Conservation (phyloP, 495 filamentous ascomycete species). For the Amorphotheca resinae region DNA sequence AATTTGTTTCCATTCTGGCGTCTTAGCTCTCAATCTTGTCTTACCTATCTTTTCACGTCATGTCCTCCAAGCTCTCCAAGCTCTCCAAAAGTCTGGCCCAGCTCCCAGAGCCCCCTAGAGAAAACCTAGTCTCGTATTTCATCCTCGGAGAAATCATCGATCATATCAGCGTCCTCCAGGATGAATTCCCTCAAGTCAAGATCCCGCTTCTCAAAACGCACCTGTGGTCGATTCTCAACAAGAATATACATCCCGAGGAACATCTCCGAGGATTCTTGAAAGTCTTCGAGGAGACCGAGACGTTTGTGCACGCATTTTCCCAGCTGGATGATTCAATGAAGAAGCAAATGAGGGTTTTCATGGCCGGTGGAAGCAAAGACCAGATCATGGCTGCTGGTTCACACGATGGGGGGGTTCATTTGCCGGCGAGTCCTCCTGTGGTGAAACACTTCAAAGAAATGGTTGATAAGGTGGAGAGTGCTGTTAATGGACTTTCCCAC, state of each 20-base stretch:
- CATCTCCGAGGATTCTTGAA: conserved; percentile 10
- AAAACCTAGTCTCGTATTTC: conserved; percentile 10
- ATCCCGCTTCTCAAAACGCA: conserved; percentile 2
- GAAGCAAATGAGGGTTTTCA: conserved; percentile 1
- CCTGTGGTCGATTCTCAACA: conserved; percentile 7
- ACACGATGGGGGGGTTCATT: background rate
- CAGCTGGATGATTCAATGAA: conserved; percentile 9
- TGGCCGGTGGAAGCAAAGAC: conserved; percentile 1
- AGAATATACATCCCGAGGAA: conserved; percentile 3
- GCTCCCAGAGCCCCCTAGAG: conserved; percentile 5
- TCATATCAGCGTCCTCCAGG: conserved; percentile 5
- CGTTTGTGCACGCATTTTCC: conserved; percentile 3
- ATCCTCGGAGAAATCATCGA: conserved; percentile 12
- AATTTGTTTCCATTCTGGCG: too few relatives aligned
- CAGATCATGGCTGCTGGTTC: background rate
- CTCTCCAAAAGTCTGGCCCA: background rate
- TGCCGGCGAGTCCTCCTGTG: conserved; percentile 6
- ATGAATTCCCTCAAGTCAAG: conserved; percentile 8
- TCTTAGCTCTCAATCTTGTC: background rate
- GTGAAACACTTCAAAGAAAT: conserved; percentile 7
- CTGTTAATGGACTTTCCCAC: too few relatives aligned
- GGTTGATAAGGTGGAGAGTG: background rate
- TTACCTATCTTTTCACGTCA: background rate
- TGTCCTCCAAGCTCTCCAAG: conserved; percentile 1
- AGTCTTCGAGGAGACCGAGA: conserved; percentile 5